phyloP scores from a whole-genome alignment of 2,329 filamentous ascomycete species.

The Epichloe sibirici region DNA sequence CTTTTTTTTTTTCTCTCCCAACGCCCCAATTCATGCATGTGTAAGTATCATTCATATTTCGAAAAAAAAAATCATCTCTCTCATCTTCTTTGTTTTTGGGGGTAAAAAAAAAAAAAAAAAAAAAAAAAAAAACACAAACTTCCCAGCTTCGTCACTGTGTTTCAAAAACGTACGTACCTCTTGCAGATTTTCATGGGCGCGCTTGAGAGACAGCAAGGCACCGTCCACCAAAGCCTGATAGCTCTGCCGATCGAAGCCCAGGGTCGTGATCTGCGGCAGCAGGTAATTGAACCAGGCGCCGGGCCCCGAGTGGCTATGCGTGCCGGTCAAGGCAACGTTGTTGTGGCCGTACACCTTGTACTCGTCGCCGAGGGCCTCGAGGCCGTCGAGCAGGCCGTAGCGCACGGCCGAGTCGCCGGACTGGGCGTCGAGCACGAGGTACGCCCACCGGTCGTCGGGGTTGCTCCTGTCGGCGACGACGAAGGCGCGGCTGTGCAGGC shows the following conservation, averaged over 20 bases:
- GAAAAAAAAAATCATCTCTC: too few species aligned
- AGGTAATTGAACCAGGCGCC: conserved; percentile 93
- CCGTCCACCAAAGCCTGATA: conserved; percentile 85
- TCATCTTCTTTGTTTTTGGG: too few species aligned
- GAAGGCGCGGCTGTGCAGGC: conserved; percentile 81
- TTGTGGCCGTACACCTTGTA: conserved; percentile 65
- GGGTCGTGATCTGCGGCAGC: conserved; percentile 77
- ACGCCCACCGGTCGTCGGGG: conserved; percentile 64
- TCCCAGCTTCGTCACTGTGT: too few species aligned
- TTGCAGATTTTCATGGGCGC: conserved; percentile 50
- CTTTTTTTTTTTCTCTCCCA: conserved; percentile 11
- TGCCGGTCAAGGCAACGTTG: conserved; percentile 83
- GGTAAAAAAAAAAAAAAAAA: too few species aligned
- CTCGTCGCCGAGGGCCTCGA: conserved; percentile 55
- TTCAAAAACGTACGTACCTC: conserved; percentile 22
- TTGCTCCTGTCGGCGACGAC: conserved; percentile 61
- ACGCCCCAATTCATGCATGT: too few species aligned
- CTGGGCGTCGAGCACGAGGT: conserved; percentile 76
- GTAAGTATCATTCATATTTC: neutral
- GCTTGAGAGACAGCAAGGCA: conserved; percentile 65
- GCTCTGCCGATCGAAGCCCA: conserved; percentile 76
- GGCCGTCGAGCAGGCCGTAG: conserved; percentile 70
- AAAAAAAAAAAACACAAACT: too few species aligned
- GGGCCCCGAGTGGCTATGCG: conserved; percentile 84
- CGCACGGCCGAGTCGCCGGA: conserved; percentile 82